Evolutionary conservation across 768 basidiomycete species (phyloP).

Genomic region (Mrakia gelida): DNA sequence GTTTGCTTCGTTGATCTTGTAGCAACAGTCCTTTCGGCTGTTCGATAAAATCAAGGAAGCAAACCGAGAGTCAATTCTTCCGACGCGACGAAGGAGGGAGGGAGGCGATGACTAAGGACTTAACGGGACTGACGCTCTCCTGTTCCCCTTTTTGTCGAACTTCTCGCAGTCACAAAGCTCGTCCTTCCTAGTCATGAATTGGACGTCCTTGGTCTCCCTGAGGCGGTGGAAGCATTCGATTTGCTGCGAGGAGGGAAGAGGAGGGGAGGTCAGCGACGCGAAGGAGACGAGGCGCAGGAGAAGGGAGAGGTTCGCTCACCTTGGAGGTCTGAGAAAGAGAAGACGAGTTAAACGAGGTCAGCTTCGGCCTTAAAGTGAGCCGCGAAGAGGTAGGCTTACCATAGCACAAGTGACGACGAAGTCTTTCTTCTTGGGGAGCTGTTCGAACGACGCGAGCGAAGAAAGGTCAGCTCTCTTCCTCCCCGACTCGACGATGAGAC

Average conservation of each 20-base stretch:
- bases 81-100: neutral
- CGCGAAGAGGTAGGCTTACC: constrained; percentile 52
- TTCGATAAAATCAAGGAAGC: neutral
- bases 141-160: constrained; percentile 41
- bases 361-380: neutral
- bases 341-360: neutral
- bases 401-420: constrained; percentile 82
- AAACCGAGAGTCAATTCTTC: neutral
- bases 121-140: neutral
- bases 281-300: neutral
- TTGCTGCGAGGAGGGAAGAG: neutral
- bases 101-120: neutral
- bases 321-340: neutral
- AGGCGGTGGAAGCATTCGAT: constrained; percentile 4
- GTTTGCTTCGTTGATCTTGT: constrained; percentile 37
- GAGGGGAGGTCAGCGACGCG: neutral
- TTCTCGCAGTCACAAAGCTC: constrained; percentile 70
- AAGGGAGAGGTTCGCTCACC: neutral
- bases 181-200: constrained; percentile 67
- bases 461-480: neutral
- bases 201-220: constrained; percentile 49
- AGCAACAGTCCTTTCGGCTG: constrained; percentile 2
- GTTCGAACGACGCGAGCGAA: neutral
- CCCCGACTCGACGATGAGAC: neutral
- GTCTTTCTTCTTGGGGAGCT: constrained; percentile 70